A percentile compares a stretch with the other conserved stretches of the same genome.
phyloP scores from a whole-genome alignment of 768 basidiomycete species.

The Tricholoma sp. region DNA sequence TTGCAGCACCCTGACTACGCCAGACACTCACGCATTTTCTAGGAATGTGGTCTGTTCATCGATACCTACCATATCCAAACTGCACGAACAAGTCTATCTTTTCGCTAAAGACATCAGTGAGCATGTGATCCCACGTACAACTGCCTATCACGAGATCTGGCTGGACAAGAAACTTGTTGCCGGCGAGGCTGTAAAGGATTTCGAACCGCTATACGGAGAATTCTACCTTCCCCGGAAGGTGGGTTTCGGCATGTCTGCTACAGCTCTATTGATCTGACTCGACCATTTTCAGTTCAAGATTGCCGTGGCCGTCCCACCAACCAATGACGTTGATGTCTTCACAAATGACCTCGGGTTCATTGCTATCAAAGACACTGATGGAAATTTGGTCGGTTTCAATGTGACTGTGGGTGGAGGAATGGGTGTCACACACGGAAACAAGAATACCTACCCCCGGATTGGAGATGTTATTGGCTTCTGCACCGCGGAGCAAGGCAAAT shows the following conservation, averaged over 20 bases:
- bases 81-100: constrained; percentile 78
- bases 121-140: constrained; percentile 83
- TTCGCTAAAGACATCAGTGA: constrained; percentile 83
- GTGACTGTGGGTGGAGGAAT: constrained; percentile 94
- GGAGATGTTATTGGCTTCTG: constrained; percentile 92
- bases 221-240: constrained; percentile 96
- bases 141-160: constrained; percentile 99
- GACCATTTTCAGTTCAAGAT: constrained; percentile 77
- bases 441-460: constrained; percentile 94
- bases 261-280: constrained; percentile 3
- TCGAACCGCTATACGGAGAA: constrained; percentile 96
- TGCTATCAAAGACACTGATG: constrained; percentile 75
- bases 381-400: constrained; percentile 88
- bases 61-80: constrained; percentile 82
- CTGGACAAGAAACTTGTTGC: constrained; percentile 95
- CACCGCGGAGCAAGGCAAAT: constrained; percentile 76
- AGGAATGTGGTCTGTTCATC: constrained; percentile 92
- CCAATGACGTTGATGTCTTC: constrained; percentile 94
- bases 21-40: constrained; percentile 3
- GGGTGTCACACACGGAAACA: constrained; percentile 99
- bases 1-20: background rate
- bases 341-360: constrained; percentile 97
- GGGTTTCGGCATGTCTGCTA: constrained; percentile 11
- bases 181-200: constrained; percentile 89
- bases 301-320: constrained; percentile 92